Conservation (phyloP, 75 land plant species). For the Picea glauca region DNA sequence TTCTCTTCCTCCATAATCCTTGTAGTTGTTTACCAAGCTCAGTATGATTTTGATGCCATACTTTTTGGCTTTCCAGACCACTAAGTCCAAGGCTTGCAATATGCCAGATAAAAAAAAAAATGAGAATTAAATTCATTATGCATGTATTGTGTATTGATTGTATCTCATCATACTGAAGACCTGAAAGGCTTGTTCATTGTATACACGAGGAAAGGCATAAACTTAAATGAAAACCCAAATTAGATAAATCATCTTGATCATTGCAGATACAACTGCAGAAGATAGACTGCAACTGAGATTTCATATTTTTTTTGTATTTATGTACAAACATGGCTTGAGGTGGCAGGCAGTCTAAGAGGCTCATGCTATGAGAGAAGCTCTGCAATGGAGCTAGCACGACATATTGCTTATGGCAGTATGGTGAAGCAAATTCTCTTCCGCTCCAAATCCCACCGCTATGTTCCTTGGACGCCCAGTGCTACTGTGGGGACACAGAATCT, state of each 20-base stretch:
- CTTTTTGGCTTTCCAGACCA: constrained; percentile 64
- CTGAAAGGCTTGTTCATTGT: no score
- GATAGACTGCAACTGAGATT: no score
- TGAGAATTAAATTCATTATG: no score
- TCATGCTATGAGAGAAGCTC: neutral
- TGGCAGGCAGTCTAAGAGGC: no score
- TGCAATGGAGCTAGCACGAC: constrained; percentile 29
- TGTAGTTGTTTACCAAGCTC: constrained; percentile 79
- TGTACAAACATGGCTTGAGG: no score
- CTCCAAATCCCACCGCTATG: constrained; percentile 5
- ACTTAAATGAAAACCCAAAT: no score
- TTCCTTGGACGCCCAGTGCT: neutral
- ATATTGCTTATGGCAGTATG: constrained; percentile 14
- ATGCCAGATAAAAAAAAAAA: neutral
- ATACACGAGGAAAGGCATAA: no score
- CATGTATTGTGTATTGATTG: no score
- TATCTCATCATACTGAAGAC: neutral
- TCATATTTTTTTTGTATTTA: no score
- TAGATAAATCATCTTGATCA: no score
- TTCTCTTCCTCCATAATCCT: constrained; percentile 67
- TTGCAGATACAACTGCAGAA: no score
- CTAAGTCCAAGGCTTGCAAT: constrained; percentile 82
- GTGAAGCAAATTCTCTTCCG: constrained; percentile 16
- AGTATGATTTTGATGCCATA: constrained; percentile 64
- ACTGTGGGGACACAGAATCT: neutral